These are phyloP conservation scores for Spongospora subterranea DNA, from an alignment of 208 protist genomes.

Conservation along the genomic window DNA sequence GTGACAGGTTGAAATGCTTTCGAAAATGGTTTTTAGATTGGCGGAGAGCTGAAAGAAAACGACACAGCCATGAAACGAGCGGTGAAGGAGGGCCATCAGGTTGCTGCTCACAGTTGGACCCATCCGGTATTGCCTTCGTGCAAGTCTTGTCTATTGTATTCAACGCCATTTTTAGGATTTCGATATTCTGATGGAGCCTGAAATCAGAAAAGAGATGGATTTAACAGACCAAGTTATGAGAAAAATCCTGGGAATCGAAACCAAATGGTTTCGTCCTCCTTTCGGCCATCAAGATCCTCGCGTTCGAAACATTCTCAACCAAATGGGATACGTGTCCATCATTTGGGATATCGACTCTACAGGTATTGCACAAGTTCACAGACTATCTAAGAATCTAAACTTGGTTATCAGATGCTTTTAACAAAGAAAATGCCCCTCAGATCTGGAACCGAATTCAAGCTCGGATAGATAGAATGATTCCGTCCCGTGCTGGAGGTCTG, in stretches of 20 bases:
- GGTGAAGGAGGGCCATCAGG: constrained; percentile 32
- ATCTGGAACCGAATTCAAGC: constrained; percentile 42
- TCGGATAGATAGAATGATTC: not conserved
- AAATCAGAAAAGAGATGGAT: constrained; percentile 19
- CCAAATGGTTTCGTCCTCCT: constrained; percentile 1
- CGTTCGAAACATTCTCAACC: constrained; percentile 1
- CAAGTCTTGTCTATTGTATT: not conserved
- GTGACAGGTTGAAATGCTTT: not conserved
- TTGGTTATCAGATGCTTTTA: constrained; percentile 5
- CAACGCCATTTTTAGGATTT: constrained; percentile 5
- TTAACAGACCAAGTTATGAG: not conserved
- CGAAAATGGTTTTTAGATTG: not conserved
- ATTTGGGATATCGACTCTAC: constrained; percentile 54
- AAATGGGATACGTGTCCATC: constrained; percentile 3
- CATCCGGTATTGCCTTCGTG: not conserved
- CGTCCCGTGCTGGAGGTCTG: constrained; percentile 26
- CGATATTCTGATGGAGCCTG: not conserved
- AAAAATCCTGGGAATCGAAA: not conserved
- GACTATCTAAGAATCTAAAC: not conserved
- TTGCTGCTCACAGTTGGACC: constrained; percentile 21
- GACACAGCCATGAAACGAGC: constrained; percentile 17
- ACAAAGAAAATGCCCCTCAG: not conserved
- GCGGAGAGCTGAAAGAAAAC: constrained; percentile 30
- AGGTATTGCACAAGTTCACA: too few species aligned
- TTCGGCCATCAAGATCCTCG: constrained; percentile 53